phyloP scores from a whole-genome alignment of 176 grass and related monocot species.

The Elymus sibiricus region DNA sequence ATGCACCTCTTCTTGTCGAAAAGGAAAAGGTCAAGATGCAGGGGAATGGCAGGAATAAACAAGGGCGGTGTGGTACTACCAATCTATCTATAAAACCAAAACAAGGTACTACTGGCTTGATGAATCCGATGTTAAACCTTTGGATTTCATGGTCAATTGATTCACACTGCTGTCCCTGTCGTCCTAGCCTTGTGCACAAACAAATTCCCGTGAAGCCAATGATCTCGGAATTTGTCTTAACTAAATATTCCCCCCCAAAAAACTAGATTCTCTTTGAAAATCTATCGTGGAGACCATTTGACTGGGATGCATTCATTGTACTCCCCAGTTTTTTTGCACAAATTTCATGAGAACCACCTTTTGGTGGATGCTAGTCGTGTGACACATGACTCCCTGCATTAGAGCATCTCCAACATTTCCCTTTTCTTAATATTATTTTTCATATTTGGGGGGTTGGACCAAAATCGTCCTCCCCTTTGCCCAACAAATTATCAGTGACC shows the following conservation, averaged over 20 bases:
- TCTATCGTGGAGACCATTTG: not conserved
- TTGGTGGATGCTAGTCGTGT: not conserved
- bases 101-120: not conserved
- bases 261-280: not conserved
- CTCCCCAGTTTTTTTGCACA: not conserved
- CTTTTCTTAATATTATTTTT: too few species aligned
- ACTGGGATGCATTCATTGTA: not conserved
- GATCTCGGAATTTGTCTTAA: not conserved
- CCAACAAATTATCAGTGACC: too few species aligned
- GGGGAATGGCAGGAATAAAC: slow-evolving; percentile 24
- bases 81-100: not conserved
- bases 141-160: not conserved
- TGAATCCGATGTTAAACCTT: slow-evolving; percentile 10
- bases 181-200: not conserved
- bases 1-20: not conserved
- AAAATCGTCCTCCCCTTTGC: too few species aligned
- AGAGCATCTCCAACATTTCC: too few species aligned
- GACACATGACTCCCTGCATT: too few species aligned
- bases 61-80: not conserved
- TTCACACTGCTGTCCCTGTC: slow-evolving; percentile 16
- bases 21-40: slow-evolving; percentile 15
- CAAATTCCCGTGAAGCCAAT: slow-evolving; percentile 19
- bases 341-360: too few species aligned
- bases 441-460: too few species aligned
- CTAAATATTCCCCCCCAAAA: not conserved